Base-by-base conservation (phyloP, 2,329 filamentous ascomycete species). In the Macroventuria anomochaeta region DNA sequence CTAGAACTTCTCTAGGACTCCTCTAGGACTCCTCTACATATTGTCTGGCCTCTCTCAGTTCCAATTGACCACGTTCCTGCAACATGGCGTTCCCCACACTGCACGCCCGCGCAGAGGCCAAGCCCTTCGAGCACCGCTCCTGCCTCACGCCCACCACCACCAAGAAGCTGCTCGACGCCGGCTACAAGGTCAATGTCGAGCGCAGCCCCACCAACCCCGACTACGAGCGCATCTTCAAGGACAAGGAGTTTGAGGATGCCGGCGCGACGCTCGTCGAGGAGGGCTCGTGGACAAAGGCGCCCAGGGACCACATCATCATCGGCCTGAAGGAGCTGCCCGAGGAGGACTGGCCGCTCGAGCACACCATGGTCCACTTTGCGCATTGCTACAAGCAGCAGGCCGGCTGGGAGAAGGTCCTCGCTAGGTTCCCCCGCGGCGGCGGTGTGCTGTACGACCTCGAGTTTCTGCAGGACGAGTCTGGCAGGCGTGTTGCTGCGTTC, bases 401-500 rank as follows among this genome's bases (percentile, higher is more conserved):
- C 52, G 75, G 74, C 33, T 96, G 91, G 90, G 85, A 90, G 53
- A 83, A 84, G 34, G 89, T 91, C 5, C 85, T 96, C n/a, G 82
- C 86, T 52, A 84, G 93, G 50, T 97, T 92, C 75, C 83, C 89
- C 23, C 83, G 85, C 20, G 91, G 90, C 53, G 85, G 86, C 48
- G 90, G 91, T 63, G 88, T 85, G 0, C 84, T 97, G 12, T 85
- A 92, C 54, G 93, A 97, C 68, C 83, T 97, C 31, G 93, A 96
- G 73, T 97, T 96, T 73, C 81, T 97, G 31, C 84, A 85, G 32
- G 88, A 96, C 63, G 84, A 87, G 59, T 81, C 79, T 25, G 89
- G 89, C 31, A 81, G 89, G 39, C 80, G 90, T 57, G 87, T 93
- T 1, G 87, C 88, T 7, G 86, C 87, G 1, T 91, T 91, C 65